Conservation (phyloP, 192 early-diverging fungal species). For the Coemansia furcata region DNA sequence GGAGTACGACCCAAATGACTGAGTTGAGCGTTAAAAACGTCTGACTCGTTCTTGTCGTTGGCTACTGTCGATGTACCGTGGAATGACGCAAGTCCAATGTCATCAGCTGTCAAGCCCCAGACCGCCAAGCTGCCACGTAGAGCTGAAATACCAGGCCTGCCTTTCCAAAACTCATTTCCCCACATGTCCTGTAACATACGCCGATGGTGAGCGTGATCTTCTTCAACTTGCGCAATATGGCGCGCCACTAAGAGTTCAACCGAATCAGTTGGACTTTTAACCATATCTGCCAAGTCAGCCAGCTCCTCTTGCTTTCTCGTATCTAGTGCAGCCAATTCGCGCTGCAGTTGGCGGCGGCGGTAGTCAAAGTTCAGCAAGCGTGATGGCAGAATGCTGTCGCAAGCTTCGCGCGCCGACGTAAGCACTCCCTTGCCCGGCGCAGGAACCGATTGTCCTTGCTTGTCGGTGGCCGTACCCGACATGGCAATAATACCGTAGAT, state of each 20-base stretch:
- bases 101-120: constrained; percentile 84
- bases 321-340: constrained; percentile 8
- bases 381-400: constrained; percentile 47
- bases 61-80: constrained; percentile 93
- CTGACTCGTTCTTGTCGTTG: constrained; percentile 95
- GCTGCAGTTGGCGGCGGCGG: constrained; percentile 70
- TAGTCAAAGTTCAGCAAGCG: constrained; percentile 76
- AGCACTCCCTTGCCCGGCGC: constrained; percentile 91
- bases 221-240: background rate
- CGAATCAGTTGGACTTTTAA: background rate
- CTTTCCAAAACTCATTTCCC: constrained; percentile 81
- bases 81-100: constrained; percentile 91
- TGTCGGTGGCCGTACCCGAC: constrained; percentile 88
- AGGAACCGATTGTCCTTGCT: constrained; percentile 89
- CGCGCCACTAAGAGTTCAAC: background rate
- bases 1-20: constrained; percentile 79
- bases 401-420: constrained; percentile 75
- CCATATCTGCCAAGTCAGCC: background rate
- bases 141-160: constrained; percentile 72
- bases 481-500: constrained; percentile 86
- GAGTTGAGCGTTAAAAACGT: constrained; percentile 82
- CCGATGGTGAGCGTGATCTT: background rate
- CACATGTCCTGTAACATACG: constrained; percentile 55
- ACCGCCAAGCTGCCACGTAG: constrained; percentile 82
- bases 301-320: constrained; percentile 6